Base-by-base conservation (phyloP, 1,139 yeast species). In the Yamadazyma trypodendri region DNA sequence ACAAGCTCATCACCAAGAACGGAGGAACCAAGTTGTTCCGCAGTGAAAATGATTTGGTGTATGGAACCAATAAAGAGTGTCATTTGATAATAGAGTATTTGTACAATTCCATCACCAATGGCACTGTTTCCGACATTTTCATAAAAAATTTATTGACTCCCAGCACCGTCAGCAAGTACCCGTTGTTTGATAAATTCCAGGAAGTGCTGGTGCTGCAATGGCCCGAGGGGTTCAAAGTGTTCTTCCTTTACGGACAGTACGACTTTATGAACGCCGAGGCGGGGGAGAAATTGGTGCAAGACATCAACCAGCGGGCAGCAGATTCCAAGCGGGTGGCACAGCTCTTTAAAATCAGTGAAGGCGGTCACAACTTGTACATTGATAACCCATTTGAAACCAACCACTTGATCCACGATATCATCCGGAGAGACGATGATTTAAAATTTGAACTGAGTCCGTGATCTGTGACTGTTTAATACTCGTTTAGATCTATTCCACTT, bases 231-330 rank as follows among this genome's bases (percentile, higher is more conserved):
- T 75, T 77, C 28, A 68, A 76, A 20, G 54, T 77, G 1, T 57
- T 77, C 49, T 70, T 89, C 60, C 57, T 87, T 27, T 89, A 88
- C 55, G 97, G 97, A 0, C 81, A 84, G 48, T 77, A 70, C 47
- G 97, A 89, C 56, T 89, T 92, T 75, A 89, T 89, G 96, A 84
- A 85, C 54, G 66, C 75, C 2, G 76, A 73, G 35, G 92, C 94
- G 0, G 96, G 96, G 0, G 51, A 61, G 8, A 71, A 74, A 39
- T 77, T 79, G 33, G 68, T 64, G 2, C 51, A 67, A 20, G 48
- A 58, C 27, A 56, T 80, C 39, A 58, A 66, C 31, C 58, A 65
- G 29, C 34, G 46, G 6, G 34, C 40, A 23, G 40, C 52, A 25
- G 42, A 45, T 2, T 25, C 29, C 13, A 23, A n/a, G n/a, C n/a